Base-by-base conservation (phyloP, 805 yeast genomes). In the Pachysolen tannophilus region DNA sequence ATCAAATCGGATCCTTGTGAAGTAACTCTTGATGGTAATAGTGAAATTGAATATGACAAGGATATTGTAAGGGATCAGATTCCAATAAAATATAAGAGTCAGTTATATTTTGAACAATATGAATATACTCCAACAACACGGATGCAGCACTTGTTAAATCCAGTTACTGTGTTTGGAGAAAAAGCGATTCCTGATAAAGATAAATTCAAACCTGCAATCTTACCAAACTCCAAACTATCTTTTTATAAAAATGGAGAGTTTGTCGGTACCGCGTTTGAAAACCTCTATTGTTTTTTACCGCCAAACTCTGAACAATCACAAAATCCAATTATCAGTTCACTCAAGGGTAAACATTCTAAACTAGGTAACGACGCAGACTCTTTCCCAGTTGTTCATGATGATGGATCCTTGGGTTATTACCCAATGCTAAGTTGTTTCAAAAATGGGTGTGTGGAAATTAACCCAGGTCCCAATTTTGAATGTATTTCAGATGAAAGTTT, bases 401-500 rank as follows among this genome's bases (percentile, higher is more conserved):
- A 92, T 52, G 95, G 95, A 1, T 62, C 75, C 28, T 58, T 86
- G 36, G 98, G 97, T 0, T 92, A 92, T 53, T 92, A 78, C 57
- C 97, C 98, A 2, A 84, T 87, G 62, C 67, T 85, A 23, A 82
- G 95, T 36, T 82, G 82, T 18, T 92, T 75, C 52, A 75, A 75
- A 44, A 81, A 81, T 3, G 97, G 97, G 0, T 61, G 70, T 8
- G 94, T 84, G 5, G 63, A 71, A 40, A 54, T 90, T 38, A 77
- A 82, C 43, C 66, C 85, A 3, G 82, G 87, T 0, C 81, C 85
- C 0, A 64, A 75, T 9, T 70, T 87, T 45, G 63, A 65, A 41
- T n/a, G n/a, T n/a, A 64, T 47, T 34, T 56, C 60, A 10, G 72
- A 79, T 1, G 50, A 47, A 0, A 61, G 56, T 10, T 21, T 65